phyloP scores from a whole-genome alignment of 1,284 basidiomycete species.

The Moesziomyces antarcticus region DNA sequence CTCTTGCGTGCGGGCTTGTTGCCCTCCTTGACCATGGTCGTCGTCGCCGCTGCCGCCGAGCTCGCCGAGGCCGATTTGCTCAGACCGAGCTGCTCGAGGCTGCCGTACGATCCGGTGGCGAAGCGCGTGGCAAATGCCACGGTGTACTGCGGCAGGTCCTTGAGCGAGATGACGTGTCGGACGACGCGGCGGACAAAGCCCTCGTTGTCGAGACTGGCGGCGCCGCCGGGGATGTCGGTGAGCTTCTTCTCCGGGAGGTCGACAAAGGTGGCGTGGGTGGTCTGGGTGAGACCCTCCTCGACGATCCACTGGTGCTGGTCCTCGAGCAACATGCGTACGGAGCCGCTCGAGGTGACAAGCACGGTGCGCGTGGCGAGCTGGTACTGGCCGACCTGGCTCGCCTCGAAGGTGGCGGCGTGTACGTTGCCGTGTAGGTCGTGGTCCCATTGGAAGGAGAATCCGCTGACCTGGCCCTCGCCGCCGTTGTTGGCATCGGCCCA shows the following conservation, averaged over 20 bases:
- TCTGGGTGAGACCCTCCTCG: slow-evolving; percentile 81
- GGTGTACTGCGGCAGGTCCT: slow-evolving; percentile 80
- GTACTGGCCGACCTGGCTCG: slow-evolving; percentile 70
- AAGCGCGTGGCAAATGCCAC: slow-evolving; percentile 78
- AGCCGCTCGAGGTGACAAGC: slow-evolving; percentile 80
- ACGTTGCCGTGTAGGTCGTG: slow-evolving; percentile 79
- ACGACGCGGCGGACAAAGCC: slow-evolving; percentile 70
- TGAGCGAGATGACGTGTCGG: slow-evolving; percentile 56
- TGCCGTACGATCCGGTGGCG: slow-evolving; percentile 77
- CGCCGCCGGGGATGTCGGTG: slow-evolving; percentile 29
- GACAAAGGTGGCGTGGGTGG: slow-evolving; percentile 74
- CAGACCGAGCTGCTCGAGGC: slow-evolving; percentile 63
- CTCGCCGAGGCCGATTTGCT: slow-evolving; percentile 16
- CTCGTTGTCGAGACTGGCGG: slow-evolving; percentile 70
- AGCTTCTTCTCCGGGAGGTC: slow-evolving; percentile 79
- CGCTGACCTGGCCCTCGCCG: slow-evolving; percentile 74
- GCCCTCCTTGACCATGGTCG: slow-evolving; percentile 46
- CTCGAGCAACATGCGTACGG: slow-evolving; percentile 80
- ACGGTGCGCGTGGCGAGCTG: slow-evolving; percentile 72
- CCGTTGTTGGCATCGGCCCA: slow-evolving; percentile 71
- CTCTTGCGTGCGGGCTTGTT: slow-evolving; percentile 33
- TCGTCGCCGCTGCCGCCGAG: slow-evolving; percentile 13
- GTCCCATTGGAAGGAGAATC: slow-evolving; percentile 79
- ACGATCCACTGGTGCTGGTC: slow-evolving; percentile 78
- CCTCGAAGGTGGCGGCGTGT: slow-evolving; percentile 70